Evolutionary conservation across 805 yeast species (phyloP), one percentile per base, ranked within the genome.

Genomic region (Teunomyces panamensis): DNA sequence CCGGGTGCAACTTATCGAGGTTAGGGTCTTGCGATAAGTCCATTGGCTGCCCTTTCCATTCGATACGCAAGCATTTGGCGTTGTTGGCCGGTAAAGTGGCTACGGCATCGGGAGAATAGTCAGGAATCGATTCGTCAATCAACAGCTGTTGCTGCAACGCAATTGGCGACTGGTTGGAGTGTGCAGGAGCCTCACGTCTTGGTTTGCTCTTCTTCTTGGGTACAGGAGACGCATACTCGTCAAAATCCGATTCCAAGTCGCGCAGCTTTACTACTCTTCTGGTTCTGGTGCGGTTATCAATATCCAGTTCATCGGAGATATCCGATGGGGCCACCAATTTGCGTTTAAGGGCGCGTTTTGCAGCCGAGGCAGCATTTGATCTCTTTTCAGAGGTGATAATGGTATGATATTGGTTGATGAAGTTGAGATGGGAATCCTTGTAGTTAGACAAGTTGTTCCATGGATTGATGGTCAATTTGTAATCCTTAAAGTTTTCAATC

Each of bases 31-130:
- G 59, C 13, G 85, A 75, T 48, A 92, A 77, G 65, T 88, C 95
- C 97, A 92, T 90, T 32, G 97, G 96, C 58, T 90, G 96, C 9
- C 98, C 99, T 71, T 91, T 92, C 99, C 99, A 92, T 65, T 92
- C 98, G 30, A 95, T 87, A 62, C 85, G 85, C 56, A 91, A 74
- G 54, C 89, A 83, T 69, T 85, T 83, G 48, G 78, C 71, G 58
- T 82, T 84, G 42, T 62, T 64, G 53, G 73, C 80, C 57, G 96
- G 95, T 52, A 91, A 72, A 1, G 86, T 74, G 3, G 49, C 44
- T 2, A 73, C 58, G 10, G 80, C 55, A 14, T 86, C 74, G 3
- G 97, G 97, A n/a, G 89, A 82, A 66, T 76, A 89, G 65, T 90
- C 96, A 32, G 90, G 90, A 47, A 91, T 69, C 26, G 81, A 69